Evolutionary conservation across 768 basidiomycete species (phyloP).

Genomic region (Lactarius hengduanensis): DNA sequence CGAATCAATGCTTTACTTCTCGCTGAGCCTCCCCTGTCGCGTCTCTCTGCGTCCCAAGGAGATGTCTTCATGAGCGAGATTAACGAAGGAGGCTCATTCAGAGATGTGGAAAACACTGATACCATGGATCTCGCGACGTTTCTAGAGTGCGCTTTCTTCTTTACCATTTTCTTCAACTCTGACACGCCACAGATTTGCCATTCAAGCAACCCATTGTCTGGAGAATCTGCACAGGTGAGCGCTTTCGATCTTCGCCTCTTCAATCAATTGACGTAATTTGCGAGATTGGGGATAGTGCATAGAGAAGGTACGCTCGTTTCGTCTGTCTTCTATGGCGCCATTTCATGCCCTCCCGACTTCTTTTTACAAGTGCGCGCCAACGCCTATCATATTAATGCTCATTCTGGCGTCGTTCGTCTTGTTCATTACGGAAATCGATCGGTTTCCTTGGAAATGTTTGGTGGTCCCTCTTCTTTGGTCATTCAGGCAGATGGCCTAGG

Average conservation of each 20-base stretch:
- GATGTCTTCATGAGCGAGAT: constrained; percentile 52
- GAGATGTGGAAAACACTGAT: constrained; percentile 59
- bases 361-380: constrained; percentile 59
- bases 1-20: constrained; percentile 68
- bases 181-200: constrained; percentile 54
- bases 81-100: constrained; percentile 46
- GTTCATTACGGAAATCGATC: constrained; percentile 77
- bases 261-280: constrained; percentile 18
- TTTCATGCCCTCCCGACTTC: background rate
- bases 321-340: background rate
- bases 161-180: constrained; percentile 17
- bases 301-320: constrained; percentile 52
- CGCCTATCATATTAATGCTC: constrained; percentile 70
- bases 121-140: constrained; percentile 78
- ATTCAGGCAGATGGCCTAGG: constrained; percentile 50
- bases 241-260: constrained; percentile 15
- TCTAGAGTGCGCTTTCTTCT: constrained; percentile 54
- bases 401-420: constrained; percentile 65
- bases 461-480: constrained; percentile 69
- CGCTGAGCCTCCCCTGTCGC: constrained; percentile 47
- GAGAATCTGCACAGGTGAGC: constrained; percentile 60
- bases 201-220: constrained; percentile 70
- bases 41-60: constrained; percentile 44
- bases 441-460: constrained; percentile 66
- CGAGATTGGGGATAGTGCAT: constrained; percentile 58